These are phyloP conservation scores for Mycena kentingensis DNA, from an alignment of 768 basidiomycete genomes.

Conservation along the genomic window DNA sequence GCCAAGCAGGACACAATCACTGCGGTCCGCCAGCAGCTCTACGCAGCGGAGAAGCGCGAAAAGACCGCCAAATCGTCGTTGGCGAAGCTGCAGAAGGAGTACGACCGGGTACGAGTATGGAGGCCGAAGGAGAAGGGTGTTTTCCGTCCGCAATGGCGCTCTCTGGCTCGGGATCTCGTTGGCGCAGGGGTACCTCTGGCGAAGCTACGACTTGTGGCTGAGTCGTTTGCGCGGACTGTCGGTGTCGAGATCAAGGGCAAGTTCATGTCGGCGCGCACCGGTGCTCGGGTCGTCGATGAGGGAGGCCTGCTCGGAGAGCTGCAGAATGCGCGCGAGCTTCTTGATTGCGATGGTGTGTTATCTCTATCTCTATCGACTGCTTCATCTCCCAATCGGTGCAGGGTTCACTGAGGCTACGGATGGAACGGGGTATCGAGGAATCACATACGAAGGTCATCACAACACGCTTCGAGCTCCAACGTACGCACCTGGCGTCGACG, in stretches of 20 bases:
- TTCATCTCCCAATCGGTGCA: not conserved
- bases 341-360: slow-evolving; percentile 4
- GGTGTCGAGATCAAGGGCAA: not conserved
- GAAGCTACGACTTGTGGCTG: slow-evolving; percentile 1
- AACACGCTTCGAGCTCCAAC: slow-evolving; percentile 21
- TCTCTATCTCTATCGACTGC: not conserved
- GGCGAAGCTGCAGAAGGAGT: too few relatives aligned
- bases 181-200: too few relatives aligned
- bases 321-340: slow-evolving; percentile 17
- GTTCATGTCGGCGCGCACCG: slow-evolving; percentile 19
- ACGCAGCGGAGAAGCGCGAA: too few relatives aligned
- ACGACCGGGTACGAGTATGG: too few relatives aligned
- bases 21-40: too few relatives aligned
- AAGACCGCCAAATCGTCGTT: too few relatives aligned
- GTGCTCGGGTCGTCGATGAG: slow-evolving; percentile 15
- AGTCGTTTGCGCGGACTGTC: slow-evolving; percentile 2
- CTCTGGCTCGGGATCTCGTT: too few relatives aligned
- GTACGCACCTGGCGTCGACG: slow-evolving; percentile 17
- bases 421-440: slow-evolving; percentile 29
- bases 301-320: slow-evolving; percentile 19
- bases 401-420: slow-evolving; percentile 28
- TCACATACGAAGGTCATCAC: slow-evolving; percentile 24
- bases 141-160: too few relatives aligned
- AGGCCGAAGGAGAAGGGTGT: too few relatives aligned
- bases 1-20: too few relatives aligned